Percentiles rank a stretch among this genome's conserved stretches.
phyloP scores from a whole-genome alignment of 768 basidiomycete species.

The Panaeolus cyanescens region DNA sequence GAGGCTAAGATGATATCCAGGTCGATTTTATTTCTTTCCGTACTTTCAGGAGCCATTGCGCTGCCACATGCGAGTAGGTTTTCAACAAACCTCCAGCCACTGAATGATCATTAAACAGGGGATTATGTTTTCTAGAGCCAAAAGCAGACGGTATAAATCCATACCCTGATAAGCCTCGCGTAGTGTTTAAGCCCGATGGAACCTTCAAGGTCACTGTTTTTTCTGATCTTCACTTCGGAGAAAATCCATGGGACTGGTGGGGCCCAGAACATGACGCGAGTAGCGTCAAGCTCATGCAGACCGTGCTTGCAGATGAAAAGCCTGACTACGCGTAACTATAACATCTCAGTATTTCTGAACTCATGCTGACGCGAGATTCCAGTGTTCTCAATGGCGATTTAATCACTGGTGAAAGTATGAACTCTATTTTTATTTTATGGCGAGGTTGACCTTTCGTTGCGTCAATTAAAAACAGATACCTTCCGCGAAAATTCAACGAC shows the following conservation, averaged over 20 bases:
- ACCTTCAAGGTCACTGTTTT: constrained; percentile 76
- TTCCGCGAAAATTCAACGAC: constrained; percentile 67
- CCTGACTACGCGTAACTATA: constrained; percentile 69
- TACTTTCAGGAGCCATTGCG: background rate
- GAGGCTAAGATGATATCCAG: background rate
- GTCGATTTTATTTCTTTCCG: background rate
- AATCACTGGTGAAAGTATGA: constrained; percentile 69
- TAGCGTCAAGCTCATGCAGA: constrained; percentile 59
- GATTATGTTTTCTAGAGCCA: background rate
- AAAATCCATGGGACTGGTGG: constrained; percentile 72
- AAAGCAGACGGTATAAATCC: constrained; percentile 25
- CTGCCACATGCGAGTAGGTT: background rate
- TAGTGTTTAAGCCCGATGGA: constrained; percentile 58
- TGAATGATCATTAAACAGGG: background rate
- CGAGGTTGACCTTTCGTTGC: too few species aligned
- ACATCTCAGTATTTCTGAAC: background rate
- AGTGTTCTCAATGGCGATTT: constrained; percentile 76
- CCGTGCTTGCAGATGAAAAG: constrained; percentile 53
- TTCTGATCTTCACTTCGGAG: constrained; percentile 76
- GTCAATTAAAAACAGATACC: constrained; percentile 43
- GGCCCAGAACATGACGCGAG: constrained; percentile 69
- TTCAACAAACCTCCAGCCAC: background rate
- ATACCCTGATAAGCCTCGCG: constrained; percentile 41
- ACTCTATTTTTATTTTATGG: too few species aligned
- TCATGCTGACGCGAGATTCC: constrained; percentile 1